Evolutionary conservation across 1,284 basidiomycete genomes (phyloP).

Genomic region (Cryptococcus sp.): DNA sequence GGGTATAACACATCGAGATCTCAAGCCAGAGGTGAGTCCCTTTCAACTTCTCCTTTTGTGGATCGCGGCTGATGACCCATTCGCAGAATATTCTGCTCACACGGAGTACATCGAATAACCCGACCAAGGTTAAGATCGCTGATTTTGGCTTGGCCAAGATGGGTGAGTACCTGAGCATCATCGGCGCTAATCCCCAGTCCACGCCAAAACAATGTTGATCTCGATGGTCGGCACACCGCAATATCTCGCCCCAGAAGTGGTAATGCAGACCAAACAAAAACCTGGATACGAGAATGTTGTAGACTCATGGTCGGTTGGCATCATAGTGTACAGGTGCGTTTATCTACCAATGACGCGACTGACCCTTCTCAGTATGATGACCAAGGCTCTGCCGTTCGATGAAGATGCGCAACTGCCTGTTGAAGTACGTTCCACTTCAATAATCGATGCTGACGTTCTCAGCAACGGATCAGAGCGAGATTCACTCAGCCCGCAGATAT

Average conservation of each 20-base stretch:
- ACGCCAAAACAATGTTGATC: slow-evolving; percentile 46
- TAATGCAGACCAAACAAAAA: slow-evolving; percentile 63
- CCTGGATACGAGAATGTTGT: slow-evolving; percentile 78
- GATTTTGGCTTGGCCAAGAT: slow-evolving; percentile 93
- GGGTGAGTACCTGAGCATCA: slow-evolving; percentile 57
- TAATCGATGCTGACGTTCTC: slow-evolving; percentile 5
- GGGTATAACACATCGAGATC: slow-evolving; percentile 76
- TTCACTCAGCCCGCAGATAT: slow-evolving; percentile 69
- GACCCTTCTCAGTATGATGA: slow-evolving; percentile 47
- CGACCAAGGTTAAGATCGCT: slow-evolving; percentile 61
- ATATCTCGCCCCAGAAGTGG: slow-evolving; percentile 60
- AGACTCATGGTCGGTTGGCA: slow-evolving; percentile 90
- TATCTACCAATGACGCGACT: neutral
- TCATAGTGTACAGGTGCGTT: slow-evolving; percentile 82
- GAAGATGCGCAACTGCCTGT: slow-evolving; percentile 45
- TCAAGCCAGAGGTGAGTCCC: slow-evolving; percentile 75
- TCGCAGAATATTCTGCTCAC: slow-evolving; percentile 52
- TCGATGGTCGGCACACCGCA: slow-evolving; percentile 55
- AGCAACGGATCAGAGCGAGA: slow-evolving; percentile 57
- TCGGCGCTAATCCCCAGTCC: slow-evolving; percentile 25
- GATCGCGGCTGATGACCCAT: slow-evolving; percentile 5
- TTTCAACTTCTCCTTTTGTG: neutral
- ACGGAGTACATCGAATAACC: slow-evolving; percentile 27
- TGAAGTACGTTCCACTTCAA: slow-evolving; percentile 27
- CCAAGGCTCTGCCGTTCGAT: slow-evolving; percentile 52